Conservation (phyloP, 768 basidiomycete genomes). For the Clitopilus hobsonii region DNA sequence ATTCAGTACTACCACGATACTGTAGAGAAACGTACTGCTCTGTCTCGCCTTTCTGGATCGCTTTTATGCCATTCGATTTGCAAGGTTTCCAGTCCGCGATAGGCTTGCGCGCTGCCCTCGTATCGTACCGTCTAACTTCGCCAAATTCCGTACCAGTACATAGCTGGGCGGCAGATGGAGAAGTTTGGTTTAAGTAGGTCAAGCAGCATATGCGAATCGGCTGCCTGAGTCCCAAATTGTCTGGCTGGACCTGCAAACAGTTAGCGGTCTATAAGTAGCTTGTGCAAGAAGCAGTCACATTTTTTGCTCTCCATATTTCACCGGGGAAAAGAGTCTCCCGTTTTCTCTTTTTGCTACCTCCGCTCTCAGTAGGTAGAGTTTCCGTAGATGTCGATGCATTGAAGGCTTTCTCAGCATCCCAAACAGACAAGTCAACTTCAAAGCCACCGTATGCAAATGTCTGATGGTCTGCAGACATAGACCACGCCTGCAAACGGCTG, state of each 20-base stretch:
- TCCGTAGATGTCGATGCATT: slow-evolving; percentile 15
- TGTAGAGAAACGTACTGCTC: slow-evolving; percentile 51
- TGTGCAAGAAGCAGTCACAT: slow-evolving; percentile 39
- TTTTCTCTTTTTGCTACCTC: slow-evolving; percentile 51
- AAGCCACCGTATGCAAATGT: slow-evolving; percentile 82
- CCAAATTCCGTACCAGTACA: slow-evolving; percentile 73
- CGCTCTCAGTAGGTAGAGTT: slow-evolving; percentile 12
- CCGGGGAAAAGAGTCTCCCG: slow-evolving; percentile 54
- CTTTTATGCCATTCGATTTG: slow-evolving; percentile 57
- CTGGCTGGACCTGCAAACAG: slow-evolving; percentile 52
- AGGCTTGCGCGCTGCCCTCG: slow-evolving; percentile 62
- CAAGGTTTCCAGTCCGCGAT: slow-evolving; percentile 63
- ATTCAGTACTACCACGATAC: background rate
- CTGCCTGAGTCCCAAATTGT: slow-evolving; percentile 68
- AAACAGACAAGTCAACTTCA: slow-evolving; percentile 80
- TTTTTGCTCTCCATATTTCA: slow-evolving; percentile 83
- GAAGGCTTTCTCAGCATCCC: slow-evolving; percentile 63
- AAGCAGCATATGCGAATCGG: slow-evolving; percentile 74
- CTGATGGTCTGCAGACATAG: slow-evolving; percentile 42
- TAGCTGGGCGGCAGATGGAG: slow-evolving; percentile 43
- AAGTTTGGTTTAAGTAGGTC: slow-evolving; percentile 44
- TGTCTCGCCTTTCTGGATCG: slow-evolving; percentile 50
- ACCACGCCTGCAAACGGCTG: slow-evolving; percentile 66
- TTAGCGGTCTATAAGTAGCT: background rate
- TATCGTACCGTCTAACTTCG: slow-evolving; percentile 74